A percentile compares a stretch with the other conserved stretches of the same genome.
Evolutionary conservation across 2,329 filamentous ascomycete genomes (phyloP).

Genomic region (Colletotrichum camelliae): DNA sequence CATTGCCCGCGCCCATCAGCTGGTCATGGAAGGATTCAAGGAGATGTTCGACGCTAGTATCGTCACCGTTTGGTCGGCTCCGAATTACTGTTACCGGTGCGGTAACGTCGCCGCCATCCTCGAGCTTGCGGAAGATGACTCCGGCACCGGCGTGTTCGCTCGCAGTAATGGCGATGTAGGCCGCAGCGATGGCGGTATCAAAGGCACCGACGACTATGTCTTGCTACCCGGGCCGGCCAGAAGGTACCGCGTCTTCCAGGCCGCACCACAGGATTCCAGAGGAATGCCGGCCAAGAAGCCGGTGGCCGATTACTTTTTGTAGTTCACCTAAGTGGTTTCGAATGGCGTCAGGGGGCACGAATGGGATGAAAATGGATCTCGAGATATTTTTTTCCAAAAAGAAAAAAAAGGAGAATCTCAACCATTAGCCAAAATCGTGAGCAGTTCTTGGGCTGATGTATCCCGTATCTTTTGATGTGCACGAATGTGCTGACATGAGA

Average conservation of each 20-base stretch:
- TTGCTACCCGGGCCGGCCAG: constrained; percentile 73
- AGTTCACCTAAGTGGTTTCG: constrained; percentile 20
- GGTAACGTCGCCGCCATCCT: constrained; percentile 95
- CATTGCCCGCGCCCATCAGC: constrained; percentile 92
- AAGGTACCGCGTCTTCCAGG: constrained; percentile 94
- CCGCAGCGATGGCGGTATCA: constrained; percentile 55
- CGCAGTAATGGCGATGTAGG: constrained; percentile 75
- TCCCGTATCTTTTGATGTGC: background rate
- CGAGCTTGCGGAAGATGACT: constrained; percentile 87
- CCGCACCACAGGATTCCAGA: constrained; percentile 91
- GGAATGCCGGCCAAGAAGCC: constrained; percentile 99
- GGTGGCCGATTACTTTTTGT: constrained; percentile 94
- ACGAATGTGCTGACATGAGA: background rate
- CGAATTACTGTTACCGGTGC: constrained; percentile 96
- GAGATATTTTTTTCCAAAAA: background rate
- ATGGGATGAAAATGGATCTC: background rate
- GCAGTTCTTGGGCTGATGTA: background rate
- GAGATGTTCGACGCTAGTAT: constrained; percentile 98
- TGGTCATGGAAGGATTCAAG: constrained; percentile 99
- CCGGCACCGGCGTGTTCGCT: constrained; percentile 73
- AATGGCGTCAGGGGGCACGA: background rate
- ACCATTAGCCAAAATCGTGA: background rate
- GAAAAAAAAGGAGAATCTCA: background rate
- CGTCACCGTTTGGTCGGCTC: constrained; percentile 98
- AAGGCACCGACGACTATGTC: constrained; percentile 24